Evolutionary conservation across 306 rosid genomes (phyloP).

Genomic region (Echinosophora koreensis): DNA sequence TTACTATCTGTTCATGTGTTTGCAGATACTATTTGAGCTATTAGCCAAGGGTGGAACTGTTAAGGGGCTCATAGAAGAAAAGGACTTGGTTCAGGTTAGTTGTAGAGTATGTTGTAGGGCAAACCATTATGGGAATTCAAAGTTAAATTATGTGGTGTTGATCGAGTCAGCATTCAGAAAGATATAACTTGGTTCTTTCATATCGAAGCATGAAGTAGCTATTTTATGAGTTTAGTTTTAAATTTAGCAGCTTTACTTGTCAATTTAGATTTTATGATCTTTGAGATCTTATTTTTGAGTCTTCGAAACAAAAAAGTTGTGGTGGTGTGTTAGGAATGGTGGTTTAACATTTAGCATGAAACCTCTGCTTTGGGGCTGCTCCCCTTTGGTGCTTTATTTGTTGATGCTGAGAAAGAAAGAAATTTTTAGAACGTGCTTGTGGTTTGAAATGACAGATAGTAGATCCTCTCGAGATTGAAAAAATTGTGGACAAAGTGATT

Average conservation of each 20-base stretch:
- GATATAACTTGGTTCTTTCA: not conserved
- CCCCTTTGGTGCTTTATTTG: constrained; percentile 1
- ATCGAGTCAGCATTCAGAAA: constrained; percentile 21
- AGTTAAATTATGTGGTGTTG: not conserved
- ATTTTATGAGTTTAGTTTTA: not conserved
- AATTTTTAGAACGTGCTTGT: constrained; percentile 18
- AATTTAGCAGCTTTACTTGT: constrained; percentile 2
- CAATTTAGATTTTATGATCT: constrained; percentile 20
- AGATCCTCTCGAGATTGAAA: constrained; percentile 86
- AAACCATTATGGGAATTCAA: constrained; percentile 1
- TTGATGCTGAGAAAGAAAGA: constrained; percentile 23
- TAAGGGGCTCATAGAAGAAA: constrained; percentile 78
- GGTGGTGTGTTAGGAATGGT: too few relatives aligned
- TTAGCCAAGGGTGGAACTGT: constrained; percentile 93
- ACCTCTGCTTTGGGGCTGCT: constrained; percentile 14
- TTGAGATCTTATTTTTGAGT: constrained; percentile 16
- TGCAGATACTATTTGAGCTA: constrained; percentile 86
- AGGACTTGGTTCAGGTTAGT: constrained; percentile 93
- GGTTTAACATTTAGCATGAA: constrained; percentile 2
- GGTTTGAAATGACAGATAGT: constrained; percentile 65
- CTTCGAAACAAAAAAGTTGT: not conserved
- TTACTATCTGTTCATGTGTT: constrained; percentile 37
- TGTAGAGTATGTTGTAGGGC: constrained; percentile 50
- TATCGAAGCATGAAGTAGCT: not conserved
- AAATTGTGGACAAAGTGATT: constrained; percentile 79